Base-by-base conservation (phyloP, 208 protist species). In the Porcisia deanei region DNA sequence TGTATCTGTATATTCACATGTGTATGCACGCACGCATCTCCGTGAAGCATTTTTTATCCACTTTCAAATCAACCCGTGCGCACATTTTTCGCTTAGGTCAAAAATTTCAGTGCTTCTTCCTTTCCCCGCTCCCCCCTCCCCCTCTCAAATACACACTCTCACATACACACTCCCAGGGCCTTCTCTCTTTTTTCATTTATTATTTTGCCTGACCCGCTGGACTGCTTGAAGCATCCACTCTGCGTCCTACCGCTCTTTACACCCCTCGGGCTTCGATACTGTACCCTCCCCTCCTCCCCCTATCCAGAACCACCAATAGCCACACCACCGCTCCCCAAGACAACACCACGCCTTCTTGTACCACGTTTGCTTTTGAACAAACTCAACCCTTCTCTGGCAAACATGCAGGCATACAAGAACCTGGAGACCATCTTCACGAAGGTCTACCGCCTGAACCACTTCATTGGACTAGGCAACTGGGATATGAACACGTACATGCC, bases 401-500 rank as follows among this genome's bases (percentile, higher is more conserved):
- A 71, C 20, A 95, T 96, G 90, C 79, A 91, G 73, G 47, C 89
- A 10, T 94, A 96, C 79, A 81, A 86, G 54, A 71, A 92, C 70
- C 85, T 96, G 8, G 87, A 94, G 77, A 53, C 63, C 72, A 45
- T 89, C 34, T 94, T 89, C 66, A 83, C 78, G 22, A 85, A 85
- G 79, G 22, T 94, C 30, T 89, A 91, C 73, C 83, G 76, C 65
- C 83, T 92, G 37, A 53, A 80, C 41, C 88, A 93, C 84, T 71
- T 94, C 37, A 55, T 86, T 0, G 61, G 64, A 5, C 75, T 96
- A 6, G 86, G 81, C 0, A 37, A 72, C 14, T 98, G 94, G 94
- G 94, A 97, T 70, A 74, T 88, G 75, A 74, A 90, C 34, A 84
- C 87, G 9, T 83, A 92, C 70, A 97, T 98, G 94, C 92, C 94